Conservation (phyloP, 257 asterid species). For the Hygrophila difformis region DNA sequence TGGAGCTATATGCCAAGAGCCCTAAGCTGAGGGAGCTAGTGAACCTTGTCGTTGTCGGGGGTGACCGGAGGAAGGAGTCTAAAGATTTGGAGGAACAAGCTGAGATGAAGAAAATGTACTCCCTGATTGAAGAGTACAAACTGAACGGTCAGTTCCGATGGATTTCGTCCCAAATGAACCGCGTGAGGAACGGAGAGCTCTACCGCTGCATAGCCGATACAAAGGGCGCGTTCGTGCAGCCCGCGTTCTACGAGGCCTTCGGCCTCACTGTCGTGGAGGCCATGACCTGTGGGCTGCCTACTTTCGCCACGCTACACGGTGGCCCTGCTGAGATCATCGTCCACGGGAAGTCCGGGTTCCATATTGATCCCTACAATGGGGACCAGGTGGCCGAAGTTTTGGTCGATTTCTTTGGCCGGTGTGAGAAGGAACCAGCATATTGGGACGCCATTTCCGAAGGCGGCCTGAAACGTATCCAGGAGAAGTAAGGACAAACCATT, state of each 20-base stretch:
- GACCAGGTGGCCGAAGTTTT: slow-evolving; percentile 52
- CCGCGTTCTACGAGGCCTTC: slow-evolving; percentile 77
- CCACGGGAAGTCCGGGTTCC: slow-evolving; percentile 65
- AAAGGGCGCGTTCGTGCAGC: slow-evolving; percentile 62
- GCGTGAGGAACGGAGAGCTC: slow-evolving; percentile 67
- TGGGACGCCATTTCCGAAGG: slow-evolving; percentile 55
- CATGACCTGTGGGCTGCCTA: slow-evolving; percentile 77
- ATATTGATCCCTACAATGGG: slow-evolving; percentile 63
- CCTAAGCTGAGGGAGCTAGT: slow-evolving; percentile 56
- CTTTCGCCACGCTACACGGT: slow-evolving; percentile 63
- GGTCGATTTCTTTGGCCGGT: slow-evolving; percentile 48
- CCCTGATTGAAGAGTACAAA: slow-evolving; percentile 41
- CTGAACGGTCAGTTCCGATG: slow-evolving; percentile 68
- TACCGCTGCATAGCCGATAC: slow-evolving; percentile 68
- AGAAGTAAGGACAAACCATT: slow-evolving; percentile 42
- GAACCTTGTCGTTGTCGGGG: slow-evolving; percentile 80
- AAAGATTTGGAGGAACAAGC: slow-evolving; percentile 74
- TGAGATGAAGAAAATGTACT: slow-evolving; percentile 72
- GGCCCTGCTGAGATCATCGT: slow-evolving; percentile 78
- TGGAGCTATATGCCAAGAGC: slow-evolving; percentile 59
- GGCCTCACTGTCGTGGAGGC: slow-evolving; percentile 83
- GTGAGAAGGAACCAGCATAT: slow-evolving; percentile 39
- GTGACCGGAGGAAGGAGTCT: slow-evolving; percentile 73
- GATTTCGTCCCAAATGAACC: slow-evolving; percentile 86
- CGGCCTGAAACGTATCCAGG: slow-evolving; percentile 62